Base-by-base conservation (phyloP, 805 yeast species). In the Hanseniaspora nectarophila region DNA sequence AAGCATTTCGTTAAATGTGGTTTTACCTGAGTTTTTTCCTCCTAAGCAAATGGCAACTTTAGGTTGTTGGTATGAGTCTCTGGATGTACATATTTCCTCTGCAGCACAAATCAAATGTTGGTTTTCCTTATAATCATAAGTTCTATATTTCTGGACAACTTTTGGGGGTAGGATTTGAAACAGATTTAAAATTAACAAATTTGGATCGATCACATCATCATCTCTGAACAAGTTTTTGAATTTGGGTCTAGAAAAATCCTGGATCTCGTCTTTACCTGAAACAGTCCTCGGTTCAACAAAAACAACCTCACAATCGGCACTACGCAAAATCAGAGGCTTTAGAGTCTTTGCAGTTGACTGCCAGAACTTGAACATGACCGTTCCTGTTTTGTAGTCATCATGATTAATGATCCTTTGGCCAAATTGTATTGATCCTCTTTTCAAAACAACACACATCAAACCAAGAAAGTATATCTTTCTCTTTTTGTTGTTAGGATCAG, bases 11-110 rank as follows among this genome's bases (percentile, higher is more conserved):
- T 79, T 63, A 43, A 84, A 71, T 0, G 94, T 82, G 1, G 95
- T 82, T 60, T 88, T 88, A 1, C 97, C 97, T 1, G 86, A 74
- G 56, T 82, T 83, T 61, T 85, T 87, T 5, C 70, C 71, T n/a
- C 74, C 74, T 40, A 71, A 57, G 2, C 67, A 61, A 51, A 70
- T 57, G 8, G 39, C 8, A 20, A 24, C 12, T 18, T 33, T 31
- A 23, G 38, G 32, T 23, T 16, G 15, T 42, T n/a, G 34, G 6
- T 16, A 12, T 2, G n/a, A 32, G 18, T 12, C n/a, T 26, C 26
- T 5, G 6, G 3, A 45, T 9, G 28, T 6, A 8, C 31, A 28
- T 28, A 26, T 28, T 20, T 40, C 20, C 16, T 10, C 18, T n/a
- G n/a, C 54, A 43, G 43, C 16, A 15, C 35, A 9, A 15, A 13